Base-by-base conservation (phyloP, 2,329 filamentous ascomycete genomes). In the Periglandula ipomoeae region DNA sequence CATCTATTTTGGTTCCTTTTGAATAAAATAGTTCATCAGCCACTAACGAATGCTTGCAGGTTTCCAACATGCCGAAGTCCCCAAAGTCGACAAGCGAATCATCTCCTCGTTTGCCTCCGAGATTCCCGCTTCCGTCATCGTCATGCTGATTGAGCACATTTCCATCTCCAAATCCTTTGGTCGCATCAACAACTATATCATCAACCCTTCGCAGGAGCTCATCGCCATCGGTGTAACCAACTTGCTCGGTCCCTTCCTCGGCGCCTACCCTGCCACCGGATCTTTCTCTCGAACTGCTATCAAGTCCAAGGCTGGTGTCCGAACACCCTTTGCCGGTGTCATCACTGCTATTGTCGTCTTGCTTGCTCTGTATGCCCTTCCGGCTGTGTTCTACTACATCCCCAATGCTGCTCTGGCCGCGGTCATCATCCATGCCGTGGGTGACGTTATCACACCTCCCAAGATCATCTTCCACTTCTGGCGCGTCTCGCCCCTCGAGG, bases 251-350 rank as follows among this genome's bases (percentile, higher is more conserved):
- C 83, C 87, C 9, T 91, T 93, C 71, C 71, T 91, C 1, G 86
- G 89, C 46, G 88, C 75, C 2, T 95, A 94, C 58, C 87, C 89
- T 4, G 86, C 87, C 0, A 95, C 89, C 10, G 89, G 89, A 5
- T 94, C 89, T 2, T 95, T 95, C 73, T 91, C 87, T 7, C 81
- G 89, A 52, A 95, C 89, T 20, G 89, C 89, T 45, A 94, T 95
- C 72, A 94, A 94, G 67, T 87, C 89, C n/a, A 95, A 95, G 69
- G 87, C 89, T 47, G 89, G 89, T 62, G 89, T 94, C 2, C 82
- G 89, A 38, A 95, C 88, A 4, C 89, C 89, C 1, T 81, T 94
- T 49, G 89, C 87, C 30, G 89, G 89, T 73, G 78, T 91, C 42
- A 88, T 94, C 53, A 95, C 89, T 10, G 89, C 85, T 1, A 52